Conservation (phyloP, 2,329 filamentous ascomycete species). For the Stagonosporopsis rhizophila region DNA sequence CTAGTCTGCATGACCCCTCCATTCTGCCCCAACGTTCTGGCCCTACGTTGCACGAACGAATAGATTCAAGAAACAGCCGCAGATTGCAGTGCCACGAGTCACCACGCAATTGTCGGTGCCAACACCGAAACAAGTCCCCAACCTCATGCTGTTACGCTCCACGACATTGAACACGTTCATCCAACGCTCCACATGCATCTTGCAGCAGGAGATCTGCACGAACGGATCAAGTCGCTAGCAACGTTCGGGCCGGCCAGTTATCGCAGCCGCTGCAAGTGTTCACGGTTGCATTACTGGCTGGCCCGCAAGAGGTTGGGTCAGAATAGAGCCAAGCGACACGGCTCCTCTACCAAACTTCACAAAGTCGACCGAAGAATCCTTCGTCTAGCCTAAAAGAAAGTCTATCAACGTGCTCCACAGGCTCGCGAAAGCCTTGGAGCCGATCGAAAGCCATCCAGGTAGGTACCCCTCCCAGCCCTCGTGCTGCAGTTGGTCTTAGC, state of each 20-base stretch:
- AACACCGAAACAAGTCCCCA: constrained; percentile 28
- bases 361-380: constrained; percentile 22
- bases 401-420: constrained; percentile 43
- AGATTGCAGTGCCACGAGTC: constrained; percentile 33
- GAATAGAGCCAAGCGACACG: constrained; percentile 30
- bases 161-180: constrained; percentile 18
- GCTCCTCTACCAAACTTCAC: constrained; percentile 30
- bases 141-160: constrained; percentile 29
- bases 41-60: constrained; percentile 32
- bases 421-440: constrained; percentile 40
- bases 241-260: constrained; percentile 51
- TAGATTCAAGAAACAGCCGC: constrained; percentile 28
- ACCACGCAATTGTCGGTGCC: constrained; percentile 30
- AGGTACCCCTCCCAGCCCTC: constrained; percentile 30
- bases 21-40: constrained; percentile 28
- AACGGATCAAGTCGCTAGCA: constrained; percentile 42
- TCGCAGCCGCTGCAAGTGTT: constrained; percentile 50
- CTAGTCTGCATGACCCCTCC: constrained; percentile 27
- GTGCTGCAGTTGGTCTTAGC: constrained; percentile 30
- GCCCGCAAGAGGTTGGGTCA: constrained; percentile 38
- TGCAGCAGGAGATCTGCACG: constrained; percentile 42
- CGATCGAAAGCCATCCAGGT: constrained; percentile 37
- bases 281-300: constrained; percentile 23
- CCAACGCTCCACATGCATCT: constrained; percentile 35
- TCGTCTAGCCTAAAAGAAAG: constrained; percentile 33